Evolutionary conservation across 257 asterid species (phyloP), one percentile per base, ranked within the genome.

Genomic region (Solanum clarkiae): DNA sequence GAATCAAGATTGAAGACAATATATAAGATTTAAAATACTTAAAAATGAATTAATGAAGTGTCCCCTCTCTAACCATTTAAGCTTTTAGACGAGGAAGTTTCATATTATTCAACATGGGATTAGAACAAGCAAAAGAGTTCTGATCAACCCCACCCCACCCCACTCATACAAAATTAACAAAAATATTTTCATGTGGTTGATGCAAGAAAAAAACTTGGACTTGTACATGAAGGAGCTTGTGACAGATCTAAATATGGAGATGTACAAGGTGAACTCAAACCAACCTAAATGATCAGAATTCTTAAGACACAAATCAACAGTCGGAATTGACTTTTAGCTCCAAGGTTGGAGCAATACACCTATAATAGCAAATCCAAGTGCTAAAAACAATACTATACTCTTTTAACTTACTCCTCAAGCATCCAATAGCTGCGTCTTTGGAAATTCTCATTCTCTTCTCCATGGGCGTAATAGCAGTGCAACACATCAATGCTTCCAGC

Each of bases 381-480:
- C 49, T 51, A 29, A 53, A 51, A 79, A 79, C 49, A 53, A 77
- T 10, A 51, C 16, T 79, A 26, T 53, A 79, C 57, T 51, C 49
- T 75, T 57, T 29, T 72, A 86, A 90, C 98, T 88, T 90, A 95
- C 98, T 94, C 98, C 91, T 93, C 99, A 83, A 95, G 99, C 98
- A 95, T 90, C 99, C 99, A 95, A 86, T 94, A 95, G 92, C 98
- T 91, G 89, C 99, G 99, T 88, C 99, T 90, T 89, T 94, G 99
- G 84, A 94, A 95, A 90, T 91, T 93, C 84, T 93, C 96, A 20
- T 93, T 87, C 42, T 93, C 96, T 90, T 95, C 96, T 82, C 99
- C 99, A 88, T 95, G 99, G 84, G 99, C 99, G 79, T 95, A 95
- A 90, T 95, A 95, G 92, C 99, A 95, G 84, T 95, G 99, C 91